phyloP scores from a whole-genome alignment of 805 yeast species.

The Brettanomyces anomalus region DNA sequence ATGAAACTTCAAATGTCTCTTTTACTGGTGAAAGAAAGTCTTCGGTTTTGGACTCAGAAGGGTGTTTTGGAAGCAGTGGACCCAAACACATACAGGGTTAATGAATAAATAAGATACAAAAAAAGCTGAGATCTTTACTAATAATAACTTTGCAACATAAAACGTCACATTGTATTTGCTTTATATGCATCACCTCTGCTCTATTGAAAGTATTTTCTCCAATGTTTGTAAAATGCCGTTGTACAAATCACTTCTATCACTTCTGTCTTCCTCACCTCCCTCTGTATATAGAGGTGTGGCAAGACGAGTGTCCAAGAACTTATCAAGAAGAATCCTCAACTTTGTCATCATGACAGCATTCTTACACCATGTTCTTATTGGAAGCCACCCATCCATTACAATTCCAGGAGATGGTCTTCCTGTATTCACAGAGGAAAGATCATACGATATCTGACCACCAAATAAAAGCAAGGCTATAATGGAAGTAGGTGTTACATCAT shows the following conservation, averaged over 20 bases:
- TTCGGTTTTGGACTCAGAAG: constrained; percentile 56
- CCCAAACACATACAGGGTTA: constrained; percentile 28
- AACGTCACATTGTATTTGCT: background rate
- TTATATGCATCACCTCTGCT: constrained; percentile 1
- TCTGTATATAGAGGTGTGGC: constrained; percentile 12
- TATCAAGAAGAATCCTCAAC: constrained; percentile 57
- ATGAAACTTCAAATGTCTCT: constrained; percentile 33
- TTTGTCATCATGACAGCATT: constrained; percentile 79
- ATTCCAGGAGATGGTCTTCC: constrained; percentile 69
- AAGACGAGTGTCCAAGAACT: constrained; percentile 53
- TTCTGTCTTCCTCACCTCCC: constrained; percentile 4
- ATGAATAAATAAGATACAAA: constrained; percentile 23
- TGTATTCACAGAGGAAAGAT: constrained; percentile 31
- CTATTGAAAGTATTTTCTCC: constrained; percentile 22
- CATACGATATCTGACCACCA: constrained; percentile 66
- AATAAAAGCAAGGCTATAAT: constrained; percentile 67
- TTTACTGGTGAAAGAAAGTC: constrained; percentile 28
- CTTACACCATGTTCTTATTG: constrained; percentile 88
- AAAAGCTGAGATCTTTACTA: no score
- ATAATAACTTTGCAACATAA: background rate
- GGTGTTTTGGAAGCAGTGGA: constrained; percentile 40
- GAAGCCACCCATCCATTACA: constrained; percentile 81
- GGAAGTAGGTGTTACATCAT: constrained; percentile 74
- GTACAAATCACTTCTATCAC: constrained; percentile 14
- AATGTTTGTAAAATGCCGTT: constrained; percentile 32